Evolutionary conservation across 2,329 filamentous ascomycete genomes (phyloP).

Genomic region (Fusarium bulbicola): DNA sequence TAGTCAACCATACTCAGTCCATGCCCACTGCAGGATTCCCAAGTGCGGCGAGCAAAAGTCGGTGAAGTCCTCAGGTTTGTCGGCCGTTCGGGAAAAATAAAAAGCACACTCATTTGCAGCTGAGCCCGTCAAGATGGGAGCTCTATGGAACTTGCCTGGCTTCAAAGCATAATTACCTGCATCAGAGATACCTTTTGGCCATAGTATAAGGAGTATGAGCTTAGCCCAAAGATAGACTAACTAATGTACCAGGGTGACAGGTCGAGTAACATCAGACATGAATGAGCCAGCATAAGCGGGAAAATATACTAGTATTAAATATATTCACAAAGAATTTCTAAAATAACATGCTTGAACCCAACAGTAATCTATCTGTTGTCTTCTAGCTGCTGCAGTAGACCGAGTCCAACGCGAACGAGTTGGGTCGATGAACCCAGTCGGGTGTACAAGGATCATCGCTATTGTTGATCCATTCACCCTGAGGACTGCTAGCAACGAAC

Average conservation of each 20-base stretch:
- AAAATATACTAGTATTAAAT: not conserved
- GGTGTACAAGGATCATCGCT: not conserved
- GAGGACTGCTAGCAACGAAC: conserved; percentile 13
- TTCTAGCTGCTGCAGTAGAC: not conserved
- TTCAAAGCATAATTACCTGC: conserved; percentile 35
- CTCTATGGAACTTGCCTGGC: conserved; percentile 44
- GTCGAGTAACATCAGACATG: too few species aligned
- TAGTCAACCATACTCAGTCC: not conserved
- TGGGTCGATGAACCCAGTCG: not conserved
- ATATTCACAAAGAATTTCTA: not conserved
- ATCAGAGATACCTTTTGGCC: not conserved
- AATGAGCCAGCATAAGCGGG: fast-evolving
- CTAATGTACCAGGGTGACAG: fast-evolving
- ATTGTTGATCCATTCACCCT: not conserved
- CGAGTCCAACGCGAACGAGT: not conserved
- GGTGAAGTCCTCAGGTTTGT: conserved; percentile 38
- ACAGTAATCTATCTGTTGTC: fast-evolving
- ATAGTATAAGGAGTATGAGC: not conserved
- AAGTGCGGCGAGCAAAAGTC: conserved; percentile 29
- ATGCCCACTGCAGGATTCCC: not conserved
- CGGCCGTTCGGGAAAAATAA: conserved; percentile 36
- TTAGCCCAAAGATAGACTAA: not conserved
- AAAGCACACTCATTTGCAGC: conserved; percentile 45
- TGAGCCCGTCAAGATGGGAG: conserved; percentile 44
- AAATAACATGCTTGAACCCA: not conserved